Evolutionary conservation across 441 rosid species (phyloP), one percentile per base, ranked within the genome.

Genomic region (Daphne laureola): DNA sequence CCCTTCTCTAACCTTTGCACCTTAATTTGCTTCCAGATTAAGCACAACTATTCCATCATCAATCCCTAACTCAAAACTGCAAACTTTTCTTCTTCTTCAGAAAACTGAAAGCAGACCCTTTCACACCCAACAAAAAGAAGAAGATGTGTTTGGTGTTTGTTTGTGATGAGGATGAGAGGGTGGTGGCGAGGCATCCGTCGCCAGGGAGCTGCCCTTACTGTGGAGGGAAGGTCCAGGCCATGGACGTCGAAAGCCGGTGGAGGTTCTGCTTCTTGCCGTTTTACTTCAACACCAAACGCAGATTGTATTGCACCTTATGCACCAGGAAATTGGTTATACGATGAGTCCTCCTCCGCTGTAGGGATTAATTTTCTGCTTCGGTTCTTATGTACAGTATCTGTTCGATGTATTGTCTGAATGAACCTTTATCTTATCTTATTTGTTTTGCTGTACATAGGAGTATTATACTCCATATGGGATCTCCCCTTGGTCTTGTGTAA

Each of bases 161-260:
- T 17, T 82, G 95, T 43, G 84, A 86, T 38, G 78, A 80, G 57
- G 96, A 83, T 36, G 96, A 86, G 73, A 67, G 70, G 54, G 98
- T 85, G 57, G 54, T 76, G 12, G 83, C 71, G 8, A 78, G 92
- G 51, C 90, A 86, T 40, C 63, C 70, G 12, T 96, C 95, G 25
- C 77, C 91, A 0, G 96, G 96, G 2, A 75, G 83, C 3, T 91
- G 98, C 53, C 96, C 98, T 0, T 82, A 78, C 73, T 91, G 98
- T 46, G 96, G 95, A 8, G 96, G 98, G 51, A 63, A 63, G 67
- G 70, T 91, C 43, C 84, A 82, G 67, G 84, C 84, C 59, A 57
- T 81, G 57, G 98, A 88, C 55, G 73, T 88, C 0, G 78, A 91
- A 70, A 88, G 64, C 67, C 77, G 72, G 53, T 79, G 93, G 95